A percentile compares a stretch with the other conserved stretches of the same genome.
phyloP scores from a whole-genome alignment of 2,329 filamentous ascomycete genomes.

The Thielaviopsis ethacetica region DNA sequence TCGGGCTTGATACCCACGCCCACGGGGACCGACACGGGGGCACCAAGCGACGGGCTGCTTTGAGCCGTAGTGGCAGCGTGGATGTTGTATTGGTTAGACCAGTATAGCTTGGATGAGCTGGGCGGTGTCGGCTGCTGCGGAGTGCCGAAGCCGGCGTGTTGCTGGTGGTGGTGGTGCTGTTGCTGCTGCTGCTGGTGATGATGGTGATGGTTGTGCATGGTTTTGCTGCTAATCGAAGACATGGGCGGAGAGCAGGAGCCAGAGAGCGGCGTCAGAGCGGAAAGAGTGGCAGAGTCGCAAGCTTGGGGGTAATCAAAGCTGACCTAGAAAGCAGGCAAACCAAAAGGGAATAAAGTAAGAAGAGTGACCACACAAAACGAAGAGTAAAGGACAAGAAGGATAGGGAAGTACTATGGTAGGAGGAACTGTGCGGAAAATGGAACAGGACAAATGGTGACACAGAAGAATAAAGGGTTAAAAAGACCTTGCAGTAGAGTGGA shows the following conservation, averaged over 20 bases:
- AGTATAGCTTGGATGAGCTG: constrained; percentile 31
- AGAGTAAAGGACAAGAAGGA: background rate
- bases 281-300: constrained; percentile 17
- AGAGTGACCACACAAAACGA: constrained; percentile 5
- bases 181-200: constrained; percentile 3
- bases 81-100: constrained; percentile 23
- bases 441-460: background rate
- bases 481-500: background rate
- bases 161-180: constrained; percentile 1
- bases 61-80: constrained; percentile 23
- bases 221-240: constrained; percentile 21
- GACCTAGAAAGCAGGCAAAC: constrained; percentile 16
- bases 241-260: constrained; percentile 20
- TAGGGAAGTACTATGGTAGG: background rate
- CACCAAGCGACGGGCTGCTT: constrained; percentile 28
- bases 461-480: background rate
- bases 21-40: constrained; percentile 20
- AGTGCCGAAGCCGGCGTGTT: constrained; percentile 7
- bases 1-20: constrained; percentile 15
- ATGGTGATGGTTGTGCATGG: constrained; percentile 8
- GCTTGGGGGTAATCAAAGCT: constrained; percentile 22
- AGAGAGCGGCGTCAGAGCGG: constrained; percentile 30
- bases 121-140: constrained; percentile 31
- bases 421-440: background rate
- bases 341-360: constrained; percentile 14